Evolutionary conservation across 768 basidiomycete genomes (phyloP).

Genomic region (Pulveroboletus sp.): DNA sequence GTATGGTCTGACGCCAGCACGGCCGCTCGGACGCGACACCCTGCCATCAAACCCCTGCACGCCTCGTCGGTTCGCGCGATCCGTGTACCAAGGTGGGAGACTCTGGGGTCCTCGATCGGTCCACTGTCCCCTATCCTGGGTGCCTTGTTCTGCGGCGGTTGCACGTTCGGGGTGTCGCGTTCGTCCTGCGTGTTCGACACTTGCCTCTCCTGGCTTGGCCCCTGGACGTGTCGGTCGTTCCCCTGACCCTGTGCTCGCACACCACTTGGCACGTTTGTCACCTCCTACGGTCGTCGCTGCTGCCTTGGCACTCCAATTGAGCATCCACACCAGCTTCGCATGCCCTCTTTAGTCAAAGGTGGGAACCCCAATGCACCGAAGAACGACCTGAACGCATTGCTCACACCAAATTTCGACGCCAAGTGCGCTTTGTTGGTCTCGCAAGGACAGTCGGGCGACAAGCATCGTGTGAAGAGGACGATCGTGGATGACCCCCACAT

Average conservation of each 20-base stretch:
- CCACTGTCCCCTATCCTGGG: not conserved
- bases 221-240: not conserved
- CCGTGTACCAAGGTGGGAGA: too few relatives aligned
- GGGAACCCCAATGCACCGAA: too few relatives aligned
- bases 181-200: not conserved
- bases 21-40: not conserved
- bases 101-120: too few relatives aligned
- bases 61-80: too few relatives aligned
- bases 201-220: not conserved
- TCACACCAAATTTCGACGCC: not conserved
- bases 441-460: constrained; percentile 13
- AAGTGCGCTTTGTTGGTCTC: constrained; percentile 1
- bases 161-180: not conserved
- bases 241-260: not conserved
- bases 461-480: constrained; percentile 9
- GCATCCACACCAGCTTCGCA: not conserved
- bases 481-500: constrained; percentile 1
- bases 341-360: too few relatives aligned
- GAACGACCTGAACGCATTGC: not conserved
- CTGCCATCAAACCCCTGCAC: too few relatives aligned
- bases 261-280: not conserved
- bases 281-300: not conserved
- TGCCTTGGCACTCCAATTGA: not conserved
- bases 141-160: not conserved
- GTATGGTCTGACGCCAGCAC: not conserved